phyloP scores from a whole-genome alignment of 331 rosid genomes.

The Acacia concinna region DNA sequence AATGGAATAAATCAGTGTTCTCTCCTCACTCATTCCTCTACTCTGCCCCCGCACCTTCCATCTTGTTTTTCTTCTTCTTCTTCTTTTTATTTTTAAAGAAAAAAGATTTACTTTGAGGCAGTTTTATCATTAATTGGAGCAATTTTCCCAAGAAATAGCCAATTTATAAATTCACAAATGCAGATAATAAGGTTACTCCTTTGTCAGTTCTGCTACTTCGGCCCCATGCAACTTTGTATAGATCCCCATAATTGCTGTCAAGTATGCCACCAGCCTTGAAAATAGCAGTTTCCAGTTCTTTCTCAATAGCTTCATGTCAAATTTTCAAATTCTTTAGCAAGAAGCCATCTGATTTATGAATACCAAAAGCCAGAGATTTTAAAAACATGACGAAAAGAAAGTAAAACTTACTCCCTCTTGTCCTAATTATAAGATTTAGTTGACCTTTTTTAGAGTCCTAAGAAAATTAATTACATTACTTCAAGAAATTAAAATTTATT shows the following conservation, averaged over 20 bases:
- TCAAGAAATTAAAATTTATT: no score
- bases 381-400: background rate
- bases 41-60: no score
- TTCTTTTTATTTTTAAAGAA: no score
- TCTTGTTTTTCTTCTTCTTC: no score
- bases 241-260: slow-evolving; percentile 76
- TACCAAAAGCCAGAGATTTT: background rate
- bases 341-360: slow-evolving; percentile 36
- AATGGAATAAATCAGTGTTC: no score
- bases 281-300: slow-evolving; percentile 82
- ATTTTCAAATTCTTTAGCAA: slow-evolving; percentile 47
- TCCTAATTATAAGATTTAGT: no score
- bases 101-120: no score
- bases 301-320: slow-evolving; percentile 77
- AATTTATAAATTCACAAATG: background rate
- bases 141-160: background rate
- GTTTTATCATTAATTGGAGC: background rate
- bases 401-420: no score
- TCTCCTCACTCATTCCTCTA: no score
- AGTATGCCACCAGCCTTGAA: slow-evolving; percentile 78
- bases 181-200: slow-evolving; percentile 60
- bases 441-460: no score
- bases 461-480: no score
- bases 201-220: slow-evolving; percentile 94
- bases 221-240: slow-evolving; percentile 78